Conservation (phyloP, 495 filamentous ascomycete genomes). For the Podospora australis region DNA sequence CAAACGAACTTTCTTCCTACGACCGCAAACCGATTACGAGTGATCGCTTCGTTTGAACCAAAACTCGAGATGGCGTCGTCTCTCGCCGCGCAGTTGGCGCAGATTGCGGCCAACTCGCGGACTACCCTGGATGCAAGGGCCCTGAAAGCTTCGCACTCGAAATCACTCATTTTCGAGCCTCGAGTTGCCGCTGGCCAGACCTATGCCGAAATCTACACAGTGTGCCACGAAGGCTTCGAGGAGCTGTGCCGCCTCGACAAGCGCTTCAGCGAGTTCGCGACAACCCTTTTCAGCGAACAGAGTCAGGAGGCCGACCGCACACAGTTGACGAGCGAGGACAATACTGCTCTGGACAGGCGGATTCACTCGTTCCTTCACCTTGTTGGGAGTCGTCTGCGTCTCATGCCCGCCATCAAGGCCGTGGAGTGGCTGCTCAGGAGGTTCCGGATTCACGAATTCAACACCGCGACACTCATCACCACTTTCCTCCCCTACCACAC, state of each 20-base stretch:
- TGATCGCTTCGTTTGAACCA: too few species aligned
- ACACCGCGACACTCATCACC: conserved; percentile 69
- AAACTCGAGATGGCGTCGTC: conserved; percentile 65
- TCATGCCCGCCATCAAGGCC: conserved; percentile 81
- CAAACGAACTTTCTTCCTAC: too few species aligned
- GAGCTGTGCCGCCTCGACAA: conserved; percentile 82
- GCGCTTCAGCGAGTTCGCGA: conserved; percentile 62
- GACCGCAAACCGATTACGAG: too few species aligned
- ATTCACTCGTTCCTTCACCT: conserved; percentile 77
- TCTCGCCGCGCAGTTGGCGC: conserved; percentile 72
- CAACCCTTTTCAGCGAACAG: conserved; percentile 80
- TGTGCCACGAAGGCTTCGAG: conserved; percentile 81
- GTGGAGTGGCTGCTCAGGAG: conserved; percentile 90
- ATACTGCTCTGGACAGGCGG: conserved; percentile 67
- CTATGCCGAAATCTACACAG: conserved; percentile 77
- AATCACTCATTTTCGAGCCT: conserved; percentile 85
- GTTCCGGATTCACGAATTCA: conserved; percentile 87
- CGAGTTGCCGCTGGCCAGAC: conserved; percentile 75
- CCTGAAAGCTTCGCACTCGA: conserved; percentile 79
- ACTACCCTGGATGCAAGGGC: conserved; percentile 81
- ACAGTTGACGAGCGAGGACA: conserved; percentile 74
- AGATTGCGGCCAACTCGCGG: conserved; percentile 70
- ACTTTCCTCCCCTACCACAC: conserved; percentile 91
- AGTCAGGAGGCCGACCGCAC: conserved; percentile 81
- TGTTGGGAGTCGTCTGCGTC: conserved; percentile 63